Evolutionary conservation across 495 filamentous ascomycete species (phyloP).

Genomic region (Lophium mytilinum): DNA sequence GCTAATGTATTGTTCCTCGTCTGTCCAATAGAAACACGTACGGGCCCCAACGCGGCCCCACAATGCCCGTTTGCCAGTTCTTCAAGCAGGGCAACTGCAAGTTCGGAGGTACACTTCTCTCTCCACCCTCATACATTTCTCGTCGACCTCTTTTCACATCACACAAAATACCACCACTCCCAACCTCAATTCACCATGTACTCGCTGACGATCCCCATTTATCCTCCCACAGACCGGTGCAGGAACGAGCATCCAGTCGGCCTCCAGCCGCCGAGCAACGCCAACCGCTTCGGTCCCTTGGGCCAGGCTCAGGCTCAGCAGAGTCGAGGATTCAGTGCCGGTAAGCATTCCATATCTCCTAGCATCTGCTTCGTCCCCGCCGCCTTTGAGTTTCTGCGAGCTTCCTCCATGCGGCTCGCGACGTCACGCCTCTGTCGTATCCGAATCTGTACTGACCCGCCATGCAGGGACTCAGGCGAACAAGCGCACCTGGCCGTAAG

Average conservation of each 20-base stretch:
- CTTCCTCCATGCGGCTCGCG: no score
- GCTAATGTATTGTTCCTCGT: neutral
- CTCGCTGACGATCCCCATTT: neutral
- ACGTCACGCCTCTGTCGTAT: no score
- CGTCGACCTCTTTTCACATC: neutral
- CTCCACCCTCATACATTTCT: neutral
- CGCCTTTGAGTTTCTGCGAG: no score
- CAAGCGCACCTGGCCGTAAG: no score
- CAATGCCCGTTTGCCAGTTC: constrained; percentile 53
- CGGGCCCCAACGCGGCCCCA: neutral
- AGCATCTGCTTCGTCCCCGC: no score
- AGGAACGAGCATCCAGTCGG: constrained; percentile 45
- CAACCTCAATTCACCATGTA: no score
- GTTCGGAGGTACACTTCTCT: constrained; percentile 43
- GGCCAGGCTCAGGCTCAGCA: neutral
- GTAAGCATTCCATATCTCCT: no score
- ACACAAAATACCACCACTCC: no score
- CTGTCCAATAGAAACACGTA: neutral
- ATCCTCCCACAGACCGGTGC: constrained; percentile 40
- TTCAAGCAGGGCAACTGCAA: constrained; percentile 67
- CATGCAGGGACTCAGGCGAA: no score
- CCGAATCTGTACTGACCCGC: no score
- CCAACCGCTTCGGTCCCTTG: constrained; percentile 30
- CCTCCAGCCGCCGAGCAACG: constrained; percentile 3
- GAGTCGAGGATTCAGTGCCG: no score